Evolutionary conservation across 257 asterid species (phyloP), one percentile per base, ranked within the genome.

Genomic region (Forsythia suspensa): DNA sequence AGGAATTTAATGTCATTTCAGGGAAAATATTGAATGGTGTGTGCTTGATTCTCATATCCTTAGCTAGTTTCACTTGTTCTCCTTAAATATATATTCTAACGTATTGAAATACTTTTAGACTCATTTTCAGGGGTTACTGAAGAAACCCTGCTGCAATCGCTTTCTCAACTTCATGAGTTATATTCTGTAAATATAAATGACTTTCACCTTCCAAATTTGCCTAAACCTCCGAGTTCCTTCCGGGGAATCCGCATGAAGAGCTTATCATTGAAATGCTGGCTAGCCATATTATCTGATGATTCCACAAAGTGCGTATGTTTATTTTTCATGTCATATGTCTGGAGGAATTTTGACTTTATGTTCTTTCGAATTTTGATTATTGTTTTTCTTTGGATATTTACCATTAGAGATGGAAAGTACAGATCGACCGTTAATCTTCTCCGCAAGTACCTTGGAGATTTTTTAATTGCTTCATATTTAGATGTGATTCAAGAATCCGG

Each of bases 371-470:
- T 73, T 11, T 69, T 87, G 78, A 77, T 72, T 66, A n/a, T 37
- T 73, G 44, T 40, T 82, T 76, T 43, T 12, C 42, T 78, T 63
- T 46, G 70, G 15, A 8, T 72, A 15, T 66, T 67, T 82, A 72
- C 44, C 76, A 37, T 55, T 84, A 95, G 99, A 79, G 84, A 87
- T 80, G 98, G 99, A 70, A 92, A 81, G 84, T 96, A 90, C 82
- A 88, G 95, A 78, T 71, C 87, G 48, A 77, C 90, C 57, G 92
- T 86, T 52, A 89, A 96, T 83, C 92, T 92, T 84, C 97, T 96
- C 15, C 89, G 97, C 82, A 96, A 96, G 95, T 94, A 96, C 92
- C 92, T 96, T 59, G 99, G 99, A 38, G 99, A 96, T 85, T 84
- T 92, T 80, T 79, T 94, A 83, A 96, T 96, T 72, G 98, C 96